Percentiles rank a stretch among this genome's conserved stretches.
phyloP scores from a whole-genome alignment of 371 early-diverging fungal species.

The Dinochytrium kinnereticum region DNA sequence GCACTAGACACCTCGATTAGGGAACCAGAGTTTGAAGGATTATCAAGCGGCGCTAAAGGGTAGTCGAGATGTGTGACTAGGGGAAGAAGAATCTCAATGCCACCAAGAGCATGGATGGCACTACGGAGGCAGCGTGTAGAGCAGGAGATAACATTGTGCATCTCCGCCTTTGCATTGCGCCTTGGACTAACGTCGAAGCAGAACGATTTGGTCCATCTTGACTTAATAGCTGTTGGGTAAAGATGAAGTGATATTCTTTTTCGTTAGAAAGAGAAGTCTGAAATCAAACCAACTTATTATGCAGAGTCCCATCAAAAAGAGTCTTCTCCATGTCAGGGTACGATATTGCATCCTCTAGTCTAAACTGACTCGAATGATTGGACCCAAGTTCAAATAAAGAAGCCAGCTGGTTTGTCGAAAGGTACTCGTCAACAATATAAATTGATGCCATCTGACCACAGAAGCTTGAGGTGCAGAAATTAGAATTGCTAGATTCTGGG shows the following conservation, averaged over 20 bases:
- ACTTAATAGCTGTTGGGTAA: conserved; percentile 43
- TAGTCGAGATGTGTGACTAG: conserved; percentile 52
- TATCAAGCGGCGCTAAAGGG: conserved; percentile 28
- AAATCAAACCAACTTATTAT: conserved; percentile 12
- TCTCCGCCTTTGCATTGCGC: conserved; percentile 22
- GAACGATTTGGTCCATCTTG: not conserved
- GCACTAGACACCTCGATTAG: conserved; percentile 13
- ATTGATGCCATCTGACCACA: conserved; percentile 46
- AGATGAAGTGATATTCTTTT: conserved; percentile 44
- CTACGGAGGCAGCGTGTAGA: conserved; percentile 55
- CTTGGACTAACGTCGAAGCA: conserved; percentile 47
- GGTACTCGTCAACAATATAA: conserved; percentile 47
- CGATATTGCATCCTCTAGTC: conserved; percentile 32
- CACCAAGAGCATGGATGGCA: conserved; percentile 59
- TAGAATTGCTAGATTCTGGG: not conserved
- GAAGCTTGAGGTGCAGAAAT: conserved; percentile 23
- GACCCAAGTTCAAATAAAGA: conserved; percentile 38
- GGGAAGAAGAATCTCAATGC: conserved; percentile 57
- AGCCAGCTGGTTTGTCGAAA: conserved; percentile 24
- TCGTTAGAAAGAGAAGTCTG: conserved; percentile 5
- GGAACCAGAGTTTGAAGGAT: not conserved
- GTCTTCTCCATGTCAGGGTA: conserved; percentile 35
- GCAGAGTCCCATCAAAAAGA: conserved; percentile 33
- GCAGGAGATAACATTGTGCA: conserved; percentile 46
- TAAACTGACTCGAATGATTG: conserved; percentile 44